Percentiles rank a stretch among this genome's conserved stretches.
These are phyloP conservation scores for Diaporthe sp. DNA, from an alignment of 2,329 filamentous ascomycete genomes.

Conservation along the genomic window DNA sequence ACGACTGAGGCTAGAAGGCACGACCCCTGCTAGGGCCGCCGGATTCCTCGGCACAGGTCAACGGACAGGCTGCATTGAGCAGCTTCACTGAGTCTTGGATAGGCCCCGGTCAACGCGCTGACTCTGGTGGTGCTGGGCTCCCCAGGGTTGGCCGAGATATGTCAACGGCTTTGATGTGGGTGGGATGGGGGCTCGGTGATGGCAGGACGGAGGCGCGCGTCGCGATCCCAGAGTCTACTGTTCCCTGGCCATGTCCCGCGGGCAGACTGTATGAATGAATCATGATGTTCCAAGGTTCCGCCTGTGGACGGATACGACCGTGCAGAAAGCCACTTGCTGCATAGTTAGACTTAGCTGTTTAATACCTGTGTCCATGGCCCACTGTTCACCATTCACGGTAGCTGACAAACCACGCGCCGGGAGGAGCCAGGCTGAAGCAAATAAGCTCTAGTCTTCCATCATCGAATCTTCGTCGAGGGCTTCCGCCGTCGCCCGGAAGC, in stretches of 20 bases:
- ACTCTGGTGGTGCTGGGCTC: neutral
- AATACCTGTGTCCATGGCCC: neutral
- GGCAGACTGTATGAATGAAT: conserved; percentile 20
- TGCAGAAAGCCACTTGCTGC: conserved; percentile 6
- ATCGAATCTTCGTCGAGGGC: conserved; percentile 10
- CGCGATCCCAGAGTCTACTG: neutral
- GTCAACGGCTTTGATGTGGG: conserved; percentile 6
- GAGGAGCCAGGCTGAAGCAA: neutral
- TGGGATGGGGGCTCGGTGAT: neutral
- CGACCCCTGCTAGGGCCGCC: conserved; percentile 36
- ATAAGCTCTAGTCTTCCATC: conserved; percentile 32
- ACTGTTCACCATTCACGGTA: neutral
- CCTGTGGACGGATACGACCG: conserved; percentile 5
- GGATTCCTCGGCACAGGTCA: conserved; percentile 21
- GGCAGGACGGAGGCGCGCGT: neutral
- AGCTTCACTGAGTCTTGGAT: neutral
- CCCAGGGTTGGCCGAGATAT: conserved; percentile 3
- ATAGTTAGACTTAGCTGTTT: neutral
- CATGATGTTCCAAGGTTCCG: conserved; percentile 19
- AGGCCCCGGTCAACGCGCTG: neutral
- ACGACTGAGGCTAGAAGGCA: conserved; percentile 1
- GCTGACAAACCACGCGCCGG: neutral
- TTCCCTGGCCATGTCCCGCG: neutral
- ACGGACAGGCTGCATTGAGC: neutral
- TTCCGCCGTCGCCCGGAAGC: conserved; percentile 10